phyloP scores from a whole-genome alignment of 1,139 yeast genomes.

The Saccharomyces pastorianus region DNA sequence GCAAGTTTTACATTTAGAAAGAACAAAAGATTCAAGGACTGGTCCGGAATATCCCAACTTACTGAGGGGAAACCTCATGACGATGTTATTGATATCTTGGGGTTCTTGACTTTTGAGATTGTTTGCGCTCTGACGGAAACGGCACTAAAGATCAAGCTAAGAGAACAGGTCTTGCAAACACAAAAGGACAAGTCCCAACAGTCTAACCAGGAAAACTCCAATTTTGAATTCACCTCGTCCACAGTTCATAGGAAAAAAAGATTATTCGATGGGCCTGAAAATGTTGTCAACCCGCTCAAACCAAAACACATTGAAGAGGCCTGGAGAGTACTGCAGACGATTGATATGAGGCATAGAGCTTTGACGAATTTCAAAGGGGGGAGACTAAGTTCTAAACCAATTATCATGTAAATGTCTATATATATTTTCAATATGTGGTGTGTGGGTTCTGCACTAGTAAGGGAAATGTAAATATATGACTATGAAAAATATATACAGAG shows the following conservation, averaged over 20 bases:
- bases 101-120: slow-evolving; percentile 91
- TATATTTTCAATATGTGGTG: neutral
- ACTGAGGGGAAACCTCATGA: slow-evolving; percentile 91
- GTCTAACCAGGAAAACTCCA: slow-evolving; percentile 15
- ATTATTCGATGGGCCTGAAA: slow-evolving; percentile 86
- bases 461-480: neutral
- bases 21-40: slow-evolving; percentile 85
- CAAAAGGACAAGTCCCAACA: slow-evolving; percentile 27
- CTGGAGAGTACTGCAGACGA: slow-evolving; percentile 70
- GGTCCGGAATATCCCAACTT: slow-evolving; percentile 83
- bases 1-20: slow-evolving; percentile 94
- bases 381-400: slow-evolving; percentile 31
- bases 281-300: slow-evolving; percentile 70
- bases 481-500: neutral
- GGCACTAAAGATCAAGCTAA: slow-evolving; percentile 71
- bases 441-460: neutral
- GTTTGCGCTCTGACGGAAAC: slow-evolving; percentile 92
- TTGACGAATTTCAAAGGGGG: slow-evolving; percentile 76
- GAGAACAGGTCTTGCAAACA: slow-evolving; percentile 45
- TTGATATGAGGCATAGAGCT: slow-evolving; percentile 55
- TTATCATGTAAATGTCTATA: slow-evolving; percentile 23
- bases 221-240: slow-evolving; percentile 21
- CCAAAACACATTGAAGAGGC: slow-evolving; percentile 88
- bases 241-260: slow-evolving; percentile 45
- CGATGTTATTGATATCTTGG: slow-evolving; percentile 91